Evolutionary conservation across 2,329 filamentous ascomycete genomes (phyloP).

Genomic region (Botryosphaeria agaves): DNA sequence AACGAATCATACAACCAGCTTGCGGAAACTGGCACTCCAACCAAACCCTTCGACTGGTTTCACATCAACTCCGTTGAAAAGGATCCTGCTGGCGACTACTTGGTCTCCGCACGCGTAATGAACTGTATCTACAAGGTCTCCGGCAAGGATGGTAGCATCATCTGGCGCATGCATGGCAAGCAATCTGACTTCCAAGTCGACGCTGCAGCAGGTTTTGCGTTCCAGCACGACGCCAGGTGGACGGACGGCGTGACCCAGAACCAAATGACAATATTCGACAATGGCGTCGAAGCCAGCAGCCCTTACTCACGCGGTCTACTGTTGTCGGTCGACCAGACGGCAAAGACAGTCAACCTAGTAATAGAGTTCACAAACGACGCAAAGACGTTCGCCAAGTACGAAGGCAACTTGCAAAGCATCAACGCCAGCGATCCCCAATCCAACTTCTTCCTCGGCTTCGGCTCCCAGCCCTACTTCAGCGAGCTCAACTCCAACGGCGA

Average conservation of each 20-base stretch:
- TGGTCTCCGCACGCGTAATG: constrained; percentile 34
- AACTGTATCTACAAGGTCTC: constrained; percentile 30
- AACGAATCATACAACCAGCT: constrained; percentile 27
- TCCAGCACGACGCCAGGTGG: constrained; percentile 36
- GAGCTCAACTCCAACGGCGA: constrained; percentile 29
- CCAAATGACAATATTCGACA: constrained; percentile 36
- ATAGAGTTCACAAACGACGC: no score
- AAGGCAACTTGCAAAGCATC: no score
- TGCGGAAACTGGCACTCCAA: constrained; percentile 22
- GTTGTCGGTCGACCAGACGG: no score
- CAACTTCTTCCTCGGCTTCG: constrained; percentile 41
- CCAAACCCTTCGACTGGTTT: constrained; percentile 36
- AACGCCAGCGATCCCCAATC: no score
- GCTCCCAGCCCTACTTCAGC: constrained; percentile 24
- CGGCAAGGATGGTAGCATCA: constrained; percentile 25
- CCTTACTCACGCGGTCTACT: no score
- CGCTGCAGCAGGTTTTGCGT: constrained; percentile 20
- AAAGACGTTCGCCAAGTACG: no score
- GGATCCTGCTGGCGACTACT: constrained; percentile 30
- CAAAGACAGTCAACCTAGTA: no score
- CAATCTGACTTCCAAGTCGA: constrained; percentile 21
- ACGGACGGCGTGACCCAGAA: constrained; percentile 28
- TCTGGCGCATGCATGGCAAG: constrained; percentile 33
- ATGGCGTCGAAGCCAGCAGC: constrained; percentile 28
- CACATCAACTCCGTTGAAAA: constrained; percentile 41